phyloP scores from a whole-genome alignment of 345 rosid genomes.

The Brassica carinata region DNA sequence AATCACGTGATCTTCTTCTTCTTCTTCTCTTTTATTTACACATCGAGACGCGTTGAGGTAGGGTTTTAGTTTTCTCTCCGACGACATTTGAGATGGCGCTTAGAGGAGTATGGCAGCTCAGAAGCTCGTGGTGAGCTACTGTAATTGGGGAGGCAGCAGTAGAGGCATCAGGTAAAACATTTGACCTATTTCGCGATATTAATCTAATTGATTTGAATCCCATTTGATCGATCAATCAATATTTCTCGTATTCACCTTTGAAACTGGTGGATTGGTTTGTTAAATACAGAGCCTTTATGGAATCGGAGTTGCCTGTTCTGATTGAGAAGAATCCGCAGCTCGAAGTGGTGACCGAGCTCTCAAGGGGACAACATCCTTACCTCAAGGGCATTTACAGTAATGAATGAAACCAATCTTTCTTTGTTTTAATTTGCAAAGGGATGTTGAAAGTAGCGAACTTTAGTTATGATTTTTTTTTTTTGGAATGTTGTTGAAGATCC shows the following conservation, averaged over 20 bases:
- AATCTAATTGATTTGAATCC: too few relatives aligned
- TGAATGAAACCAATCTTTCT: slow-evolving; percentile 26
- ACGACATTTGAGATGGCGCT: slow-evolving; percentile 56
- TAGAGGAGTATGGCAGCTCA: slow-evolving; percentile 92
- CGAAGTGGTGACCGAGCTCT: slow-evolving; percentile 69
- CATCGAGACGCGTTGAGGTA: not conserved
- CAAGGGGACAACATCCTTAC: slow-evolving; percentile 82
- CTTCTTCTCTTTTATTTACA: not conserved
- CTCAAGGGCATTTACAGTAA: slow-evolving; percentile 79
- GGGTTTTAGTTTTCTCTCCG: slow-evolving; percentile 18
- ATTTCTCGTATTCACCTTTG: not conserved
- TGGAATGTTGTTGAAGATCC: slow-evolving; percentile 13
- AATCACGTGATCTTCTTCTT: slow-evolving; percentile 31
- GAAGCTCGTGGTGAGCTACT: slow-evolving; percentile 77
- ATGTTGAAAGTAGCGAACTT: not conserved
- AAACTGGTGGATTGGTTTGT: not conserved
- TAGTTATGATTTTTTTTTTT: not conserved
- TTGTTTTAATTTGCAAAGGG: not conserved
- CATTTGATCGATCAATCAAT: not conserved
- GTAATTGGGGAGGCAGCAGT: slow-evolving; percentile 96
- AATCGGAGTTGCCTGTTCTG: slow-evolving; percentile 63
- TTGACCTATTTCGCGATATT: not conserved
- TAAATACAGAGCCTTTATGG: slow-evolving; percentile 74
- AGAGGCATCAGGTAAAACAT: slow-evolving; percentile 62
- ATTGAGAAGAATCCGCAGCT: slow-evolving; percentile 77